These are phyloP conservation scores for Candida gorgasii DNA, from an alignment of 805 yeast species.

Conservation along the genomic window DNA sequence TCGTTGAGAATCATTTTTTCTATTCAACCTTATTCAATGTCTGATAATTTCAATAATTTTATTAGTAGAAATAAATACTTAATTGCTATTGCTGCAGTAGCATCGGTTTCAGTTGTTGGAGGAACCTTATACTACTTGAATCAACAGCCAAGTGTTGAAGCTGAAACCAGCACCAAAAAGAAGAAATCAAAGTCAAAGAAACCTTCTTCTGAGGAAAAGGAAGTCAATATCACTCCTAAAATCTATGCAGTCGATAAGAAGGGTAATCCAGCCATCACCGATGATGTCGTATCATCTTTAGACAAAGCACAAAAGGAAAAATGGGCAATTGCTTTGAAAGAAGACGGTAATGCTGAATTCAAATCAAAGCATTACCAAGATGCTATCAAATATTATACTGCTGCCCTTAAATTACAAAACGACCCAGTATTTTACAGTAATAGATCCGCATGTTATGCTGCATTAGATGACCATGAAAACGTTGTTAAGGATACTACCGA, in stretches of 20 bases:
- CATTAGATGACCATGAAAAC: slow-evolving; percentile 74
- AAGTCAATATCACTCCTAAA: slow-evolving; percentile 14
- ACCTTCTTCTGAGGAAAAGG: slow-evolving; percentile 24
- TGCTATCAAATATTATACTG: slow-evolving; percentile 80
- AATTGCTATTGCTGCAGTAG: slow-evolving; percentile 58
- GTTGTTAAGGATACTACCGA: slow-evolving; percentile 85
- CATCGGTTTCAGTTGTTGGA: slow-evolving; percentile 63
- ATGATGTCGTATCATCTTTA: slow-evolving; percentile 46
- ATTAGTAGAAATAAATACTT: slow-evolving; percentile 61
- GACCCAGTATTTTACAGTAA: slow-evolving; percentile 94
- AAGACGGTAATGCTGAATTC: slow-evolving; percentile 83
- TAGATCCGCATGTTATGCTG: slow-evolving; percentile 94
- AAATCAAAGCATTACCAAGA: slow-evolving; percentile 64
- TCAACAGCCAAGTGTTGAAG: slow-evolving; percentile 21
- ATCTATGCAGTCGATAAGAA: slow-evolving; percentile 53
- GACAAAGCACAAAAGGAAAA: slow-evolving; percentile 54
- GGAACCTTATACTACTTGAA: slow-evolving; percentile 53
- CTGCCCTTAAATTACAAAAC: slow-evolving; percentile 70
- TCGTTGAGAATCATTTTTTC: slow-evolving; percentile 5
- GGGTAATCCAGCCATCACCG: slow-evolving; percentile 61
- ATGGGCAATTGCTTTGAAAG: slow-evolving; percentile 77
- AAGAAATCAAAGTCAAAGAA: slow-evolving; percentile 50
- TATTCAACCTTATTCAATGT: slow-evolving; percentile 4
- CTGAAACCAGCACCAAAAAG: slow-evolving; percentile 32
- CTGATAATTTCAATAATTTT: slow-evolving; percentile 25